phyloP scores from a whole-genome alignment of 768 basidiomycete genomes.

The Mycena haematopus region DNA sequence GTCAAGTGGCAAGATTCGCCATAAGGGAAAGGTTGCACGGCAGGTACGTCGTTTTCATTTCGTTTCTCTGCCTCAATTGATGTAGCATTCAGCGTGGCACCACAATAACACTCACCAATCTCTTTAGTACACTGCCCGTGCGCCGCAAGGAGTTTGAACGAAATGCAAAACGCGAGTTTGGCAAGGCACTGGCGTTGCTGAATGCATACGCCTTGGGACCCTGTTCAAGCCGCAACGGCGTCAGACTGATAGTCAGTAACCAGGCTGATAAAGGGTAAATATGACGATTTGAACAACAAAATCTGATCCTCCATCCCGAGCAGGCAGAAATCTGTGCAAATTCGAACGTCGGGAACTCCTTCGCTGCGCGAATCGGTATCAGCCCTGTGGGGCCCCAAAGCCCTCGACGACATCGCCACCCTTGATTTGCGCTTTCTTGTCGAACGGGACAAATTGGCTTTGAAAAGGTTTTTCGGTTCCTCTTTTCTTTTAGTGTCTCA shows the following conservation, averaged over 20 bases:
- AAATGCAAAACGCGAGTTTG: conserved; percentile 89
- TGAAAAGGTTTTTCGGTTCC: conserved; percentile 38
- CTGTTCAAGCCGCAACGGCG: conserved; percentile 74
- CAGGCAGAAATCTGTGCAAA: conserved; percentile 69
- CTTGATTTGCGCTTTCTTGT: conserved; percentile 76
- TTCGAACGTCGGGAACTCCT: conserved; percentile 74
- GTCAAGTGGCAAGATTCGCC: conserved; percentile 62
- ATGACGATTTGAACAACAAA: conserved; percentile 8
- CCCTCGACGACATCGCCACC: conserved; percentile 75
- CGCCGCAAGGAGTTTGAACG: conserved; percentile 90
- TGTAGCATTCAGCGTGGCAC: conserved; percentile 74
- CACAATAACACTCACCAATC: conserved; percentile 70
- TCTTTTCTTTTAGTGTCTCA: neutral
- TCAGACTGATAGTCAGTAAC: conserved; percentile 79
- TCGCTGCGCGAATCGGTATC: conserved; percentile 69
- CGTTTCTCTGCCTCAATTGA: neutral
- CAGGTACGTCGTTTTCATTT: conserved; percentile 55
- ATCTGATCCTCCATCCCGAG: neutral
- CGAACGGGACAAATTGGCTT: conserved; percentile 61
- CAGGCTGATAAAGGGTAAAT: conserved; percentile 74
- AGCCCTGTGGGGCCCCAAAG: conserved; percentile 85
- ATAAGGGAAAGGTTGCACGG: conserved; percentile 70
- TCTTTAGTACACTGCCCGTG: conserved; percentile 88
- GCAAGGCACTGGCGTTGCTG: conserved; percentile 80
- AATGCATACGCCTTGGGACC: conserved; percentile 91